Evolutionary conservation across 495 filamentous ascomycete species (phyloP).

Genomic region (Tuber indicum): DNA sequence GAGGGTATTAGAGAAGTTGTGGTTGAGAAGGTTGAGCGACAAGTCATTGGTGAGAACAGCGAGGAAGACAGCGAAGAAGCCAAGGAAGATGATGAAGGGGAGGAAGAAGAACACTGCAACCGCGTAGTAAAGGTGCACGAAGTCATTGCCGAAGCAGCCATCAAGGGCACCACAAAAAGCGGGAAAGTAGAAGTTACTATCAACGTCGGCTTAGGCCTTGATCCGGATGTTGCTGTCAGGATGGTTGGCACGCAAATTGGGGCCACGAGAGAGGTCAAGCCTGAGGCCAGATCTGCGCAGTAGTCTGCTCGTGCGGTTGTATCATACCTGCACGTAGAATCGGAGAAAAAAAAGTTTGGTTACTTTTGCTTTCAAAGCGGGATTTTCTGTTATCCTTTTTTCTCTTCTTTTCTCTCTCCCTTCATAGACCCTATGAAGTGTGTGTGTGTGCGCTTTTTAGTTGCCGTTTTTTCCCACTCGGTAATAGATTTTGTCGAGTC

Average conservation of each 20-base stretch:
- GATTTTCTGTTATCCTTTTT: neutral
- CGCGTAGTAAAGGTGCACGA: slow-evolving; percentile 86
- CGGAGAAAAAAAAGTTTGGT: neutral
- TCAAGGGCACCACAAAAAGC: slow-evolving; percentile 77
- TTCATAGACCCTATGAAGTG: neutral
- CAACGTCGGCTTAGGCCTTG: slow-evolving; percentile 70
- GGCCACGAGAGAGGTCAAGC: slow-evolving; percentile 63
- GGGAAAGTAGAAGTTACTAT: slow-evolving; percentile 88
- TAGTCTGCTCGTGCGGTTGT: neutral
- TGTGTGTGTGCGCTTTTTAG: neutral
- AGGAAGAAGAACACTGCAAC: slow-evolving; percentile 78
- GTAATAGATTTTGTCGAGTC: neutral
- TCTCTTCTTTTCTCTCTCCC: neutral
- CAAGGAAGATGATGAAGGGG: slow-evolving; percentile 64
- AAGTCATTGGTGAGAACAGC: slow-evolving; percentile 52
- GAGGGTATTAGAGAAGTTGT: slow-evolving; percentile 86
- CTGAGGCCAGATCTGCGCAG: neutral
- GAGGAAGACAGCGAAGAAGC: slow-evolving; percentile 58
- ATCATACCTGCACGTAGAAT: neutral
- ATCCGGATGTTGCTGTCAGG: slow-evolving; percentile 68
- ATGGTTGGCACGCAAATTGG: slow-evolving; percentile 82
- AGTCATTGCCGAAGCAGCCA: slow-evolving; percentile 75
- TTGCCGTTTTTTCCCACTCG: neutral
- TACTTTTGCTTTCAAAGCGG: neutral
- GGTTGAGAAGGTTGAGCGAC: slow-evolving; percentile 77